Conservation (phyloP, 1,139 yeast genomes). For the Yamadazyma sp. region DNA sequence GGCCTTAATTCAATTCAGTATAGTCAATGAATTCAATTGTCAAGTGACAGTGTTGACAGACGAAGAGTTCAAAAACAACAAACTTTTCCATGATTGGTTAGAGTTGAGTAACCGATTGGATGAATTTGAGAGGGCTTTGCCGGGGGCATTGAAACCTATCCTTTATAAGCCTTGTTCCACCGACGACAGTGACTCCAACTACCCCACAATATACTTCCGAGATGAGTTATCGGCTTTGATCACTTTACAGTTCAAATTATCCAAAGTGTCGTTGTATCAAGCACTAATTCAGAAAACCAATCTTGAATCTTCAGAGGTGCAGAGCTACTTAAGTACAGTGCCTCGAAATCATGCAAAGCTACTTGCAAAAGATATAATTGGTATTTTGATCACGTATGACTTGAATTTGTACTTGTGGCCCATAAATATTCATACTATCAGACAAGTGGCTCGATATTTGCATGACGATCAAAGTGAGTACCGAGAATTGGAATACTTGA, state of each 20-base stretch:
- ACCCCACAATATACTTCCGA: slow-evolving; percentile 33
- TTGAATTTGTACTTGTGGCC: slow-evolving; percentile 36
- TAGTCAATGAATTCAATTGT: slow-evolving; percentile 30
- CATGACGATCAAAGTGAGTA: slow-evolving; percentile 28
- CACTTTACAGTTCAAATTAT: slow-evolving; percentile 31
- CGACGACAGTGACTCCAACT: slow-evolving; percentile 18
- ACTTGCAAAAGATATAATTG: slow-evolving; percentile 38
- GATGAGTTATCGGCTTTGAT: slow-evolving; percentile 38
- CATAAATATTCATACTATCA: slow-evolving; percentile 31
- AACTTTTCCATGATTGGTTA: slow-evolving; percentile 28
- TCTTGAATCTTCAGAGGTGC: slow-evolving; percentile 16
- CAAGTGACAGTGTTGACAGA: slow-evolving; percentile 26
- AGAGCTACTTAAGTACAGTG: slow-evolving; percentile 22
- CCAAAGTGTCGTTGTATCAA: slow-evolving; percentile 33
- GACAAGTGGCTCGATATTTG: slow-evolving; percentile 31
- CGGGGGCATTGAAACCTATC: slow-evolving; percentile 30
- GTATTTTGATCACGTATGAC: slow-evolving; percentile 39
- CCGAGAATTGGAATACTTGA: slow-evolving; percentile 25
- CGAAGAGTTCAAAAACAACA: slow-evolving; percentile 24
- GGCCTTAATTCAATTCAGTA: slow-evolving; percentile 28
- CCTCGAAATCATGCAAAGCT: slow-evolving; percentile 26
- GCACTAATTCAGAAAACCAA: slow-evolving; percentile 24
- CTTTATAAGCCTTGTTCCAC: slow-evolving; percentile 27
- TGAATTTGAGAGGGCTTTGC: slow-evolving; percentile 31
- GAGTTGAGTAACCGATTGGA: slow-evolving; percentile 24